Percentiles rank a stretch among this genome's conserved stretches.
Conservation (phyloP, 2,329 filamentous ascomycete genomes). For the Claviceps sp. region DNA sequence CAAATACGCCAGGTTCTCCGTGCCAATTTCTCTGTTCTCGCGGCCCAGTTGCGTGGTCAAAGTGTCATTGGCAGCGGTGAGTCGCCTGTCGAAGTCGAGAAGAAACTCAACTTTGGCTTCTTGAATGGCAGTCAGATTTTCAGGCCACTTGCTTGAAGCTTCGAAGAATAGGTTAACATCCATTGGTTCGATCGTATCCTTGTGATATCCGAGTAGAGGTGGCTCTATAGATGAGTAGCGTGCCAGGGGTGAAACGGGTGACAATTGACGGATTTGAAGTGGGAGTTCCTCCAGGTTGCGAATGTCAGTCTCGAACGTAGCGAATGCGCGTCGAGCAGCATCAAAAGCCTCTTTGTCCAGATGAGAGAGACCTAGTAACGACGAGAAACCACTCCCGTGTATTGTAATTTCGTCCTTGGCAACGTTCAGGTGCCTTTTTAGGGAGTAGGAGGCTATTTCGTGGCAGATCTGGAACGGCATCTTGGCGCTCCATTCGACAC, state of each 20-base stretch:
- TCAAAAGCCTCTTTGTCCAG: constrained; percentile 50
- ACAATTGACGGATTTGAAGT: constrained; percentile 71
- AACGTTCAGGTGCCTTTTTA: constrained; percentile 55
- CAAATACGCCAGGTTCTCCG: constrained; percentile 68
- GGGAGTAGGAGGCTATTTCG: constrained; percentile 63
- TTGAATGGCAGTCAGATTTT: constrained; percentile 82
- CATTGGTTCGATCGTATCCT: constrained; percentile 41
- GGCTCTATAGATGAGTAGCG: constrained; percentile 54
- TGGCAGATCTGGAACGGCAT: constrained; percentile 54
- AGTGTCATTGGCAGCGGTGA: constrained; percentile 47
- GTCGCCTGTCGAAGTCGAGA: constrained; percentile 57
- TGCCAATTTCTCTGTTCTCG: constrained; percentile 56
- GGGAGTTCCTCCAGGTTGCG: constrained; percentile 71
- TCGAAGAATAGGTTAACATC: constrained; percentile 85
- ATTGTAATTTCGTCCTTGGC: constrained; percentile 39
- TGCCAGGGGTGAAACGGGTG: constrained; percentile 56
- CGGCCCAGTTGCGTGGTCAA: constrained; percentile 62
- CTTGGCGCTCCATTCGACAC: constrained; percentile 67
- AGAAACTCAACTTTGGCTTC: constrained; percentile 87
- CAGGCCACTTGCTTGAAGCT: constrained; percentile 84
- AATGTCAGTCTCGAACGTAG: constrained; percentile 61
- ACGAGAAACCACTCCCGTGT: constrained; percentile 37
- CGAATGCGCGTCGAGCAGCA: constrained; percentile 55
- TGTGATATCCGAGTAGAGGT: constrained; percentile 28
- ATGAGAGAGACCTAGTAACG: constrained; percentile 31